phyloP scores from a whole-genome alignment of 108 stramenopile genomes.

The Schizochytrium sp. region DNA sequence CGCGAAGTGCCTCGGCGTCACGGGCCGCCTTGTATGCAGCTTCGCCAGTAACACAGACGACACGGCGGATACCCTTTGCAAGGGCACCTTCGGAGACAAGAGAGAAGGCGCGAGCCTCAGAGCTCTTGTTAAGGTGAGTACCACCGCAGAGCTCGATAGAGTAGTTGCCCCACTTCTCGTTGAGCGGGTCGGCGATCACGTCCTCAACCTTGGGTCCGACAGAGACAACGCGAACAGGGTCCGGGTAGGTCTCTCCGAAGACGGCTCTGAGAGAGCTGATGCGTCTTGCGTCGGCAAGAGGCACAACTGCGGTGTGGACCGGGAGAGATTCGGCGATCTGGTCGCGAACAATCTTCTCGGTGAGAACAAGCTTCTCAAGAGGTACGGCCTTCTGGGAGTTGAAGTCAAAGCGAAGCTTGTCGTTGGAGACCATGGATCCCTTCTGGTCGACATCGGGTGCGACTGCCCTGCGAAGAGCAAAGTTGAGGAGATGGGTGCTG shows the following conservation, averaged over 20 bases:
- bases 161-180: slow-evolving; percentile 85
- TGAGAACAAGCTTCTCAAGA: slow-evolving; percentile 83
- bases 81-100: slow-evolving; percentile 94
- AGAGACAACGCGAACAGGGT: slow-evolving; percentile 97
- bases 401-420: slow-evolving; percentile 97
- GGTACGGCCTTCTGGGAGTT: slow-evolving; percentile 87
- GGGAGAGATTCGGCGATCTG: slow-evolving; percentile 80
- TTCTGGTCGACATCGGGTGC: slow-evolving; percentile 90
- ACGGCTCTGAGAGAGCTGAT: slow-evolving; percentile 93
- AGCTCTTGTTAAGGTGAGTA: slow-evolving; percentile 95
- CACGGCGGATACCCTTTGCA: slow-evolving; percentile 97
- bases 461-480: slow-evolving; percentile 89
- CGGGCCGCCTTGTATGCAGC: slow-evolving; percentile 85
- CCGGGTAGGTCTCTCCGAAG: slow-evolving; percentile 98
- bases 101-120: slow-evolving; percentile 90
- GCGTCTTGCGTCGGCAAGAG: slow-evolving; percentile 85
- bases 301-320: slow-evolving; percentile 85
- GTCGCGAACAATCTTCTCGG: slow-evolving; percentile 87
- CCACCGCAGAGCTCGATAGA: slow-evolving; percentile 99
- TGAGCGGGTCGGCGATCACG: slow-evolving; percentile 89
- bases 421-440: slow-evolving; percentile 92
- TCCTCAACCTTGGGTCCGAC: slow-evolving; percentile 84
- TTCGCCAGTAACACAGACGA: slow-evolving; percentile 89
- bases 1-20: slow-evolving; percentile 81
- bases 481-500: slow-evolving; percentile 99